Base-by-base conservation (phyloP, 805 yeast genomes). In the Pichia occidentalis region DNA sequence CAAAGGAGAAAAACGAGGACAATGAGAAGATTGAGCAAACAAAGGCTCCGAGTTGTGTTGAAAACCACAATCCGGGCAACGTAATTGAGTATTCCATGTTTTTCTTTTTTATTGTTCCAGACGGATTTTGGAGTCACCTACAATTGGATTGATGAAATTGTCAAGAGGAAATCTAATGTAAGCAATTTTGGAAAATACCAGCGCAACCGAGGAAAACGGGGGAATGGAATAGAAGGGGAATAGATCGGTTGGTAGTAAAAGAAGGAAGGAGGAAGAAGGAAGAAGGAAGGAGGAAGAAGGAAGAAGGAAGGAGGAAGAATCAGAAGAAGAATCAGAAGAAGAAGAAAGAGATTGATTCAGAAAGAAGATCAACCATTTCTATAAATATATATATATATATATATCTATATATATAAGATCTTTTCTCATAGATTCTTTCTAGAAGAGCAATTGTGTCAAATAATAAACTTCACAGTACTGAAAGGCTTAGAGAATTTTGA, bases 41-140 rank as follows among this genome's bases (percentile, higher is more conserved):
- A 64, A 57, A 34, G 65, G 65, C 9, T 60, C 20, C 16, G 76
- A 56, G 4, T 75, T 75, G 32, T 63, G 46, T n/a, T 63, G 56
- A 51, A 57, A 84, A 84, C 95, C 95, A 87, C 5, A 75, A 77
- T 49, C 22, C 17, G 6, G 30, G 30, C 17, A 27, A 27, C 6
- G 30, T n/a, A 10, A 27, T n/a, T 11, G 14, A 14, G 7, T 27
- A 5, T n/a, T 27, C 11, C n/a, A n/a, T n/a, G n/a, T n/a, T n/a
- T n/a, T n/a, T n/a, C n/a, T n/a, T n/a, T n/a, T n/a, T n/a, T n/a
- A n/a, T n/a, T n/a, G n/a, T n/a, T n/a, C n/a, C n/a, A n/a, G n/a
- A n/a, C n/a, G n/a, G n/a, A n/a, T n/a, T n/a, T n/a, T n/a, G n/a
- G n/a, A n/a, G n/a, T n/a, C n/a, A n/a, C n/a, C n/a, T n/a, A n/a